phyloP scores from a whole-genome alignment of 331 rosid species.

The Pyracantha coccinea region DNA sequence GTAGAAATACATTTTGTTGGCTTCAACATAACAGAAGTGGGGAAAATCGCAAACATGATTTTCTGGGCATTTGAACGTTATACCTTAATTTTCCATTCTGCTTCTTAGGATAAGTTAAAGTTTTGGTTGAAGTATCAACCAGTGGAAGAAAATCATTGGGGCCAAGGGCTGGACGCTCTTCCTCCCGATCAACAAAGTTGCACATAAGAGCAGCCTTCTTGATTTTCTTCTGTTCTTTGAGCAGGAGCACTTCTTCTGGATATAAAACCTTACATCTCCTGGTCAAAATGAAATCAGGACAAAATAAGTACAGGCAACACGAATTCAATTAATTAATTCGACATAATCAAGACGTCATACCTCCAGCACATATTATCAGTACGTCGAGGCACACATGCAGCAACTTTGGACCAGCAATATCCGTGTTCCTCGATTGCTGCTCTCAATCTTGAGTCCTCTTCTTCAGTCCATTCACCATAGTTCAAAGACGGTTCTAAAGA shows the following conservation, averaged over 20 bases:
- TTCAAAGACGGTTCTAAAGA: constrained; percentile 76
- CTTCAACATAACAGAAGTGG: background rate
- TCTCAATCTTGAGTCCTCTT: constrained; percentile 74
- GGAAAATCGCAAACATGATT: background rate
- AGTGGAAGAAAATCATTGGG: constrained; percentile 60
- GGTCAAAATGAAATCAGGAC: constrained; percentile 9
- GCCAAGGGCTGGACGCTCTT: constrained; percentile 75
- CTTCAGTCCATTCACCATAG: constrained; percentile 69
- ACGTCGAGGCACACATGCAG: constrained; percentile 72
- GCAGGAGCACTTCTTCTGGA: constrained; percentile 64
- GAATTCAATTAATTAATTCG: background rate
- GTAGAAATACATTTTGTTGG: background rate
- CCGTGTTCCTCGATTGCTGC: constrained; percentile 66
- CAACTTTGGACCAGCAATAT: constrained; percentile 88
- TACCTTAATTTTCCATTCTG: constrained; percentile 43
- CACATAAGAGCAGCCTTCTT: constrained; percentile 46
- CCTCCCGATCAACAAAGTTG: constrained; percentile 85
- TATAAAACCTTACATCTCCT: constrained; percentile 82
- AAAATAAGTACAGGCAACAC: constrained; percentile 4
- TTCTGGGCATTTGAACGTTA: background rate
- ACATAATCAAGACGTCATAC: constrained; percentile 29
- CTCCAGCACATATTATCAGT: constrained; percentile 91
- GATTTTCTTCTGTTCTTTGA: constrained; percentile 62
- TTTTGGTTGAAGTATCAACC: constrained; percentile 17
- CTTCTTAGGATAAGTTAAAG: constrained; percentile 16